Base-by-base conservation (phyloP, 2,329 filamentous ascomycete genomes). In the Coniochaeta prunicola region DNA sequence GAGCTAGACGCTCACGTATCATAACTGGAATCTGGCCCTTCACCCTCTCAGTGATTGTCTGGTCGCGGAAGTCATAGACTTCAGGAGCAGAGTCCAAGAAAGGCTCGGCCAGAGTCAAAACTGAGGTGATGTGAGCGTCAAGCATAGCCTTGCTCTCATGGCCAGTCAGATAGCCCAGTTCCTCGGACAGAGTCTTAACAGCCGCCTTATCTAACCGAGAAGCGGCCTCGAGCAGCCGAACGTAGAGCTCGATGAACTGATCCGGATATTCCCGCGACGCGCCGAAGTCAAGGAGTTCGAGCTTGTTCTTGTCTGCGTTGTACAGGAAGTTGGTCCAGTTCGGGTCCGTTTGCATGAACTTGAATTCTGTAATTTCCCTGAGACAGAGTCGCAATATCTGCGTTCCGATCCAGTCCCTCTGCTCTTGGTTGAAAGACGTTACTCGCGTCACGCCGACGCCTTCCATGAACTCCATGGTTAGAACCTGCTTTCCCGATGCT, bases 281-380 rank as follows among this genome's bases (percentile, higher is more conserved):
- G 60, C 94, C 94, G 73, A 99, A 99, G 74, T 99, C 96, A 57
- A 99, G 86, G 1, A 99, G 83, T 73, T 96, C 92, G 15, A 99
- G 86, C 68, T 86, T 89, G 66, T 85, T 77, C 4, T 81, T 85
- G 21, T 77, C 66, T 1, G 85, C 77, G 67, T 97, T 94, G 79
- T 91, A 99, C 21, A 97, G 80, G 73, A 99, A 99, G 74, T 99
- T 99, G 34, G 93, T 97, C 94, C 94, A 99, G 78, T 99, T 99
- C 42, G 94, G 94, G 70, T 99, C 94, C 5, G 94, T 99, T 76
- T 99, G 94, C 94, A 99, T 99, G 77, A 96, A 97, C 61, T 82
- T 87, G 83, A 97, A 97, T 73, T 96, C 91, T 63, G 88, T 88
- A 66, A 97, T 93, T 75, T 97, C 94, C 60, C 92, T 88, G 40